Base-by-base conservation (phyloP, 1,284 basidiomycete species). In the Leccinum insolens region DNA sequence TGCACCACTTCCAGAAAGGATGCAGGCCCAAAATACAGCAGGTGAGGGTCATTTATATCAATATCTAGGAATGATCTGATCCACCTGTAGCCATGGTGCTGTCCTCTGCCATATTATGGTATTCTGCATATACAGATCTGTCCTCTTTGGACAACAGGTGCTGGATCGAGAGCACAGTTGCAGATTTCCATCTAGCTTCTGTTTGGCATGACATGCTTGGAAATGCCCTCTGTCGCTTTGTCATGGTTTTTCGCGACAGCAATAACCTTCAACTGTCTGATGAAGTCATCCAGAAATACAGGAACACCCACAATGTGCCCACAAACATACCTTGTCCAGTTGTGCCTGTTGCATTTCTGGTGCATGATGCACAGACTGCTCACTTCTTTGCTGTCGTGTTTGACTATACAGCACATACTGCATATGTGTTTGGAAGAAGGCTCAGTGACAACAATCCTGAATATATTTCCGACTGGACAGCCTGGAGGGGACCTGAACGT, bases 381-480 rank as follows among this genome's bases (percentile, higher is more conserved):
- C 70, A 72, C 22, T 72, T 59, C 52, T 72, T 72, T 9, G 20
- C 55, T 8, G 63, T 65, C 0, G 17, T 71, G 0, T 71, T 69
- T 4, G 49, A 73, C n/a, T 73, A 66, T 60, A 1, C 3, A 0
- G 7, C 20, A 0, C 7, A 28, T 9, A 63, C 44, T 20, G 65
- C 65, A 0, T 65, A 71, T 7, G 28, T 72, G 1, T 17, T 72
- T 1, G 69, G 64, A 46, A n/a, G 64, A 17, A 34, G 22, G 12
- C 22, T 68, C 1, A 39, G 49, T 1, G 9, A 22, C 2, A 4
- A 28, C 7, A 61, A 70, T 9, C n/a, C 20, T 8, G 2, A 39
- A 25, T 70, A 70, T 3, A 2, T 59, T n/a, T 0, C 31, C 11
- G 25, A 58, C 34, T 73, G 71, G 71, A 20, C 2, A 0, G 39